phyloP scores from a whole-genome alignment of 2,329 filamentous ascomycete species.

The Colletotrichum chlorophyti region DNA sequence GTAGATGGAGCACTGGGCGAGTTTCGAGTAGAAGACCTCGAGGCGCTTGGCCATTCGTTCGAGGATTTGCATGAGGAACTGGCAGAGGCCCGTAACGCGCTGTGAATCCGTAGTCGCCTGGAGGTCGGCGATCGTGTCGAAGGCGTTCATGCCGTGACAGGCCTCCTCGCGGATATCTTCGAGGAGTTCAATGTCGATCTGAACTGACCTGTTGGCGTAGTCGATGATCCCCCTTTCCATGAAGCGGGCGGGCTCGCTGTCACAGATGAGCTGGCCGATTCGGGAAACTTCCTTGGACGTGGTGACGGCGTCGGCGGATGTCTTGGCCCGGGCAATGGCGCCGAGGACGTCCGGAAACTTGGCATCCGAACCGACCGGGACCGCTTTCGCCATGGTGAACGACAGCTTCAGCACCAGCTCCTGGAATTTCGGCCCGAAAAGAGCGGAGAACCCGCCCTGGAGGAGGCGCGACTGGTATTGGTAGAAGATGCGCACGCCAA shows the following conservation, averaged over 20 bases:
- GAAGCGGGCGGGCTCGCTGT: slow-evolving; percentile 53
- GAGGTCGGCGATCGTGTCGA: slow-evolving; percentile 51
- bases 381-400: slow-evolving; percentile 52
- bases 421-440: slow-evolving; percentile 59
- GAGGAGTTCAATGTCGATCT: slow-evolving; percentile 59
- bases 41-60: slow-evolving; percentile 60
- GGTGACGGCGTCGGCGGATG: slow-evolving; percentile 50
- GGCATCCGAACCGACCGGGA: slow-evolving; percentile 38
- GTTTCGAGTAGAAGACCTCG: slow-evolving; percentile 58
- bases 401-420: slow-evolving; percentile 60
- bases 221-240: slow-evolving; percentile 58
- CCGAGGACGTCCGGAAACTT: slow-evolving; percentile 53
- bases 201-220: slow-evolving; percentile 55
- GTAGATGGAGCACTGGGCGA: slow-evolving; percentile 56
- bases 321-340: slow-evolving; percentile 49
- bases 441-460: slow-evolving; percentile 50
- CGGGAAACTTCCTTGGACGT: slow-evolving; percentile 56
- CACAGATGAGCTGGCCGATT: slow-evolving; percentile 56
- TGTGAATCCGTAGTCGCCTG: slow-evolving; percentile 45
- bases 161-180: slow-evolving; percentile 60
- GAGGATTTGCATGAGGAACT: slow-evolving; percentile 57
- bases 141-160: slow-evolving; percentile 62
- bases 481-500: slow-evolving; percentile 58
- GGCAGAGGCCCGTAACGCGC: slow-evolving; percentile 46
- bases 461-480: slow-evolving; percentile 58